Conservation (phyloP, 176 grass and related monocot genomes). For the Bothriochloa decipiens region DNA sequence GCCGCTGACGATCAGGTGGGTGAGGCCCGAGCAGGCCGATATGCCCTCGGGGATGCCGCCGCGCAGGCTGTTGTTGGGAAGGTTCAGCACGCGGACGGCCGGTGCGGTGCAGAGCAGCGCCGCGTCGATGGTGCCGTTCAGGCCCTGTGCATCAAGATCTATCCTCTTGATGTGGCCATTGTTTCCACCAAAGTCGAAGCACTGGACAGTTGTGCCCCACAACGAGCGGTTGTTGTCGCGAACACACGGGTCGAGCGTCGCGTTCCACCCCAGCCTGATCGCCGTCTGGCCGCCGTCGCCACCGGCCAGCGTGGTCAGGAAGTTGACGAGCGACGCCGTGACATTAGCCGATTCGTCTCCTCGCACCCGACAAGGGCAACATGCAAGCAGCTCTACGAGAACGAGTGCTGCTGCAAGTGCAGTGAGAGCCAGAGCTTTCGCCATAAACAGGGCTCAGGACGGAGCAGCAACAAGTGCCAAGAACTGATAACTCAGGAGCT, state of each 20-base stretch:
- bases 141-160: background rate
- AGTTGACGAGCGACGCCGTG: conserved; percentile 30
- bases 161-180: background rate
- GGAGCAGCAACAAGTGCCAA: background rate
- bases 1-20: conserved; percentile 9
- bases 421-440: background rate
- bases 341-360: background rate
- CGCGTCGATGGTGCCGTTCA: conserved; percentile 50
- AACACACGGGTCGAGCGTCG: conserved; percentile 36
- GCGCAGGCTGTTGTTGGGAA: conserved; percentile 29
- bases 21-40: conserved; percentile 28
- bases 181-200: background rate
- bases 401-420: background rate
- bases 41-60: no score
- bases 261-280: conserved; percentile 30
- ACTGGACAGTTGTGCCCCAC: conserved; percentile 1
- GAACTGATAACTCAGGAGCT: background rate
- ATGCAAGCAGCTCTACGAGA: background rate
- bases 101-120: conserved; percentile 41
- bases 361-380: background rate
- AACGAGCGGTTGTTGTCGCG: background rate
- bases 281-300: background rate
- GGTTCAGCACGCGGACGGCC: conserved; percentile 13
- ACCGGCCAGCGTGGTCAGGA: conserved; percentile 43
- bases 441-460: background rate